Percentiles rank a stretch among this genome's conserved stretches.
Evolutionary conservation across 148 eudicot species (phyloP).

Genomic region (Cornus kousa): DNA sequence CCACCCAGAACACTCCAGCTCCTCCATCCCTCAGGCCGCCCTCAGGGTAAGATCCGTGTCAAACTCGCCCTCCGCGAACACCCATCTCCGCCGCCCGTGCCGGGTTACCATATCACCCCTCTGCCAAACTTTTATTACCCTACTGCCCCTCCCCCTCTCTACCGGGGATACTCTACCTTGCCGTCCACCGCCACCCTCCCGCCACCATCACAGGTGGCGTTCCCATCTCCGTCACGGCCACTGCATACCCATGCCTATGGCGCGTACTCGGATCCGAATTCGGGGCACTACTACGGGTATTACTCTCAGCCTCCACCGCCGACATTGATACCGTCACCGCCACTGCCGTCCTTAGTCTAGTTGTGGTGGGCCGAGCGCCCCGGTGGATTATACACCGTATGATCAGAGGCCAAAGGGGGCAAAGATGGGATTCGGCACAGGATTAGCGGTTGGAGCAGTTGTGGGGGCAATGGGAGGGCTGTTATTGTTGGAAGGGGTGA

Average conservation of each 20-base stretch:
- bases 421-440: conserved; percentile 23
- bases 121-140: conserved; percentile 49
- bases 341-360: conserved; percentile 24
- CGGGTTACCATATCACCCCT: conserved; percentile 48
- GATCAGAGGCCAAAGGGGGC: conserved; percentile 40
- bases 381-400: conserved; percentile 51
- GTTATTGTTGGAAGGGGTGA: conserved; percentile 54
- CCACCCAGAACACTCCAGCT: conserved; percentile 36
- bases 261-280: conserved; percentile 25
- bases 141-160: conserved; percentile 56
- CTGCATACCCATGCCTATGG: conserved; percentile 24
- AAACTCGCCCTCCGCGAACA: conserved; percentile 49
- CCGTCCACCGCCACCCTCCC: conserved; percentile 12
- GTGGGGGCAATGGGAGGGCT: conserved; percentile 64
- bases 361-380: conserved; percentile 68
- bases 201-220: conserved; percentile 27
- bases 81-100: conserved; percentile 26
- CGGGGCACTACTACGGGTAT: conserved; percentile 32
- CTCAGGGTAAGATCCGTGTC: conserved; percentile 71
- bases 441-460: conserved; percentile 48
- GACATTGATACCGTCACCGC: conserved; percentile 2
- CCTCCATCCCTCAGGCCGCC: conserved; percentile 74
- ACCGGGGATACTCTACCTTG: conserved; percentile 33
- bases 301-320: conserved; percentile 28
- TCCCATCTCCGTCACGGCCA: neutral